Base-by-base conservation (phyloP, 805 yeast genomes). In the Nakazawaea wickerhamii region DNA sequence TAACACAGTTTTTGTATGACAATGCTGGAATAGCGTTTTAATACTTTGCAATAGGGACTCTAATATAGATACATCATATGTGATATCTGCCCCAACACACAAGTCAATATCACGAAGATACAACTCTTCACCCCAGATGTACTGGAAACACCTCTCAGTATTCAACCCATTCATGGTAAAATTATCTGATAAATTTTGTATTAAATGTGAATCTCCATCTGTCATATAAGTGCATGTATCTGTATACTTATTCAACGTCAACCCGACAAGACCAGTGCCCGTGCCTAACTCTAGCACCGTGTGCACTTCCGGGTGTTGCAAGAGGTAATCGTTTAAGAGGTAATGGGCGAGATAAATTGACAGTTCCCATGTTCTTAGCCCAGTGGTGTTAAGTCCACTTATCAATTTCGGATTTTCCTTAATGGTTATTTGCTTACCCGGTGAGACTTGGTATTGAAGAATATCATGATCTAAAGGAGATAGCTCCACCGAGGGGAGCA, bases 351-450 rank as follows among this genome's bases (percentile, higher is more conserved):
- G 60, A 41, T 68, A 86, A 5, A 85, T 50, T 0, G 95, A 84
- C 2, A 96, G 97, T 55, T 88, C 96, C 98, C 97, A 90, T 0
- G 97, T 91, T 31, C 97, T 66, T 42, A 79, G 62, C 0, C 97
- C 97, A 0, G 97, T 91, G 1, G 95, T 82, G 4, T 95, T 95
- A n/a, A 64, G 56, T 1, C 86, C 87, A 28, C 85, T 74, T 11
- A 84, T 75, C 40, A 84, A 48, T 41, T 71, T 66, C 0, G 90
- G 91, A 0, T 77, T 69, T 52, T 84, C 93, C 45, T 61, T 62
- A 3, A 83, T 73, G 5, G 51, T 50, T 2, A 72, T 55, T 0
- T 38, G 28, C 4, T 14, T 22, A 4, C 17, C 26, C 3, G n/a
- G 4, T n/a, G 52, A 44, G 13, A 70, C 46, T 9, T 55, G 51